Conservation (phyloP, 2,329 filamentous ascomycete genomes). For the Colletotrichum melonis region DNA sequence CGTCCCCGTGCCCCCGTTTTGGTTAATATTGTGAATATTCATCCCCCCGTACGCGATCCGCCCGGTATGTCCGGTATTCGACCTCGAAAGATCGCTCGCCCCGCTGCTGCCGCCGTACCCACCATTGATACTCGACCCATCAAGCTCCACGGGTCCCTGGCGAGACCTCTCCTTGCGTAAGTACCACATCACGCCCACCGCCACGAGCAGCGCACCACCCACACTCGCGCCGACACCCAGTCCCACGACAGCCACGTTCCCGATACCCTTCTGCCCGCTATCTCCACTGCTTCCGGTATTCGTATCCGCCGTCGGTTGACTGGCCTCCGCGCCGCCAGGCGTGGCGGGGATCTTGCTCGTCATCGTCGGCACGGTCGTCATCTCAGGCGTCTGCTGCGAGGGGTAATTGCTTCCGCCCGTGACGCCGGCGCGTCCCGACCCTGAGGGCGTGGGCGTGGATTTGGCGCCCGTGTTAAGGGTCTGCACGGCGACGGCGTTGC, state of each 20-base stretch:
- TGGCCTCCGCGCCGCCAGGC: not conserved
- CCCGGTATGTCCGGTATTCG: not conserved
- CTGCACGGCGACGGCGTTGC: constrained; percentile 28
- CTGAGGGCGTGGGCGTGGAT: constrained; percentile 12
- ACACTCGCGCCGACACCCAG: constrained; percentile 27
- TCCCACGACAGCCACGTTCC: constrained; percentile 18
- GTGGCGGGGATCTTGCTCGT: constrained; percentile 9
- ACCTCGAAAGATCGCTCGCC: not conserved
- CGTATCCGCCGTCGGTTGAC: constrained; percentile 3
- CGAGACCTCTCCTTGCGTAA: constrained; percentile 18
- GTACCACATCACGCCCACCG: constrained; percentile 27
- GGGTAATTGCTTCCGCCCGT: not conserved
- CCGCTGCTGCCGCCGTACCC: not conserved
- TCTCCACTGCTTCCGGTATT: not conserved
- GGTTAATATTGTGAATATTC: constrained; percentile 14
- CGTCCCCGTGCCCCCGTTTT: constrained; percentile 15
- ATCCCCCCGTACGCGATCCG: constrained; percentile 21
- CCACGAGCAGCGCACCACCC: constrained; percentile 25
- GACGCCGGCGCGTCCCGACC: not conserved
- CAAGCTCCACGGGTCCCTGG: constrained; percentile 11
- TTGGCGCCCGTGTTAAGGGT: constrained; percentile 9
- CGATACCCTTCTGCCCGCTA: not conserved
- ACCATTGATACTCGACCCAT: constrained; percentile 7
- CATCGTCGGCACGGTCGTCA: constrained; percentile 9
- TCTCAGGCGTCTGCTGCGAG: not conserved